Base-by-base conservation (phyloP, 352 stramenopile species). In the Pythium dissimile region DNA sequence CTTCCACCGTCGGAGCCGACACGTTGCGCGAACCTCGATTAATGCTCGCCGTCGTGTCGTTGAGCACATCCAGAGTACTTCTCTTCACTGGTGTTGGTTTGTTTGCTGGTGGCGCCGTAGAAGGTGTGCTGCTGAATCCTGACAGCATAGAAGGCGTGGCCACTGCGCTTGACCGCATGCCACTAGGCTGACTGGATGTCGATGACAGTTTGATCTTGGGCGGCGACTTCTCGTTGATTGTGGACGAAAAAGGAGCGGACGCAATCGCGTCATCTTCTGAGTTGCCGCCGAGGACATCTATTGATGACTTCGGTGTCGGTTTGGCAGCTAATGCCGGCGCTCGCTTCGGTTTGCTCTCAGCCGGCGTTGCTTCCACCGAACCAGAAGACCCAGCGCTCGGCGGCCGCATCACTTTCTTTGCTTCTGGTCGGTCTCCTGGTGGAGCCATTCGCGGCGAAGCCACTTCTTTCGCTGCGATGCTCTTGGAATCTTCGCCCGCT, bases 31-130 rank as follows among this genome's bases (percentile, higher is more conserved):
- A 50, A n/a, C 62, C 63, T 16, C 59, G 42, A 16, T 69, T 80
- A 5, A 86, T 44, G 2, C 69, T 57, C 10, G 77, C 69, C 0
- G 53, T 82, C 5, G 77, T 78, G 21, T 89, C 80, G 26, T 84
- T 84, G 8, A 92, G 54, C n/a, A 89, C 76, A 26, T 92, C 79
- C 45, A 88, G 77, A 11, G 76, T 86, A 46, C 69, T 88, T 46
- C 85, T 87, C 58, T 84, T 85, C 27, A 69, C 59, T 26, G 54
- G 34, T 15, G 43, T 23, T 5, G 13, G 23, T 18, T 47, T 55
- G 42, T 12, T 54, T 45, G 20, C 12, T 1, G 41, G 24, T 9
- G 37, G 18, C 5, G 53, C 31, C 0, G 45, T 47, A 4, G 28
- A 45, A 26, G 53, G 16, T 5, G 39, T 28, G 16, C 27, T 43